Evolutionary conservation across 129 eudicot species (phyloP), one percentile per base, ranked within the genome.

Genomic region (Cynara cardunculus): DNA sequence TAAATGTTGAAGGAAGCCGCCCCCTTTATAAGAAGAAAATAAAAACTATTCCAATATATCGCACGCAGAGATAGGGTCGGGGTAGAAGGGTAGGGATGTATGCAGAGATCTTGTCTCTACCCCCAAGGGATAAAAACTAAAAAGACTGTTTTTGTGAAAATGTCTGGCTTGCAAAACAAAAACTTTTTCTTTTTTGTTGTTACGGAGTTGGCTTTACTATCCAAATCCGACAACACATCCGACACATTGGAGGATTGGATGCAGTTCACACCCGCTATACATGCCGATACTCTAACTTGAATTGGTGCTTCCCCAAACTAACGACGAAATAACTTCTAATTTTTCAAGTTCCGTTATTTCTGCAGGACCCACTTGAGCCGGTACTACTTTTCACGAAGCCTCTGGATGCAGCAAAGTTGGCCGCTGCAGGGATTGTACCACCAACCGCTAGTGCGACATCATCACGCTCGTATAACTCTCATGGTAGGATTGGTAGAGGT

Each of bases 331-430:
- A 24, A 41, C 25, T 32, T 26, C 3, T 59, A 41, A 59, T 30
- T 73, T n/a, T 73, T 32, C 18, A 25, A 39, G 2, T 65, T 32
- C 71, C n/a, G 59, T 31, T 69, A 34, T 85, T 76, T 34, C 28
- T 87, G 84, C 90, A 94, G 97, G 98, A 94, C 77, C 97, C 97
- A 3, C 82, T 82, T 16, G 98, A 94, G 87, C 98, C 98, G 25
- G 86, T 90, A 82, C 35, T 94, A 78, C 86, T 92, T 72, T 94
- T 94, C 83, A 91, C 98, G 7, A 94, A 94, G 69, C 93, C 98
- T 22, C 78, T 94, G 32, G 88, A 79, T 79, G 89, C 93, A 2
- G 93, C 82, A 44, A 94, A 94, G 76, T 24, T 94, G 84, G 90
- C 92, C 11, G 98, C 92, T 72, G 91, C 96, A 3, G 96, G 98